Conservation (phyloP, 352 stramenopile species). For the Achlya hypogyna region DNA sequence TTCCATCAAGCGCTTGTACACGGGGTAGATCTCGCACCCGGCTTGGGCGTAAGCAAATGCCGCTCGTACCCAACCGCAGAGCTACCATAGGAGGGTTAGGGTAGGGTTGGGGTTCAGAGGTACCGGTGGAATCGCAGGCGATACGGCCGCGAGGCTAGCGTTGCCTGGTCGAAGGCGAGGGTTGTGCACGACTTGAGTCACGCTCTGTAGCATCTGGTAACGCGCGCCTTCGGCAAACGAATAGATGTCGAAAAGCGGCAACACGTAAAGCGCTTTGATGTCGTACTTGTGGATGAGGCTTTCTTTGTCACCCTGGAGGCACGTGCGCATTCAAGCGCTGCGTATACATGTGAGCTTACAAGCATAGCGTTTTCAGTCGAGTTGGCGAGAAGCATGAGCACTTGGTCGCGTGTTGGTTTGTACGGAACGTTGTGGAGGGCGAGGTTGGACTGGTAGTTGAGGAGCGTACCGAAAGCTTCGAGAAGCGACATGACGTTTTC, state of each 20-base stretch:
- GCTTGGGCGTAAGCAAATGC: constrained; percentile 61
- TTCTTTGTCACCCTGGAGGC: constrained; percentile 45
- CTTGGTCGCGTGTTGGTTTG: constrained; percentile 43
- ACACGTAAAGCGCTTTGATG: constrained; percentile 67
- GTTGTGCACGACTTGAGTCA: constrained; percentile 68
- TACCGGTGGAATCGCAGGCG: constrained; percentile 42
- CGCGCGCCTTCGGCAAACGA: constrained; percentile 65
- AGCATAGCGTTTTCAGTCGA: constrained; percentile 73
- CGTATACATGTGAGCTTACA: background rate
- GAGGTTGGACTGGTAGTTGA: constrained; percentile 68
- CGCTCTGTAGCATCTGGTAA: constrained; percentile 39
- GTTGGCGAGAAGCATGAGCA: constrained; percentile 57
- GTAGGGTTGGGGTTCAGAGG: background rate
- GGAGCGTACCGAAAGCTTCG: constrained; percentile 51
- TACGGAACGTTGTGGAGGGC: constrained; percentile 36
- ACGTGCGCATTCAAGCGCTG: too few species aligned
- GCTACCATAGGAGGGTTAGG: background rate
- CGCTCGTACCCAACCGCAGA: constrained; percentile 62
- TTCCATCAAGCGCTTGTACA: constrained; percentile 40
- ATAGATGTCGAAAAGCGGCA: constrained; percentile 74
- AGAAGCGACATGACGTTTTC: constrained; percentile 45
- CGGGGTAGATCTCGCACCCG: constrained; percentile 54
- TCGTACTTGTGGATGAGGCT: constrained; percentile 68
- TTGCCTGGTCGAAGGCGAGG: constrained; percentile 56
- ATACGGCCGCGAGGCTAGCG: constrained; percentile 46